phyloP scores from a whole-genome alignment of 345 rosid genomes.

The Eucalyptus dawsonii region DNA sequence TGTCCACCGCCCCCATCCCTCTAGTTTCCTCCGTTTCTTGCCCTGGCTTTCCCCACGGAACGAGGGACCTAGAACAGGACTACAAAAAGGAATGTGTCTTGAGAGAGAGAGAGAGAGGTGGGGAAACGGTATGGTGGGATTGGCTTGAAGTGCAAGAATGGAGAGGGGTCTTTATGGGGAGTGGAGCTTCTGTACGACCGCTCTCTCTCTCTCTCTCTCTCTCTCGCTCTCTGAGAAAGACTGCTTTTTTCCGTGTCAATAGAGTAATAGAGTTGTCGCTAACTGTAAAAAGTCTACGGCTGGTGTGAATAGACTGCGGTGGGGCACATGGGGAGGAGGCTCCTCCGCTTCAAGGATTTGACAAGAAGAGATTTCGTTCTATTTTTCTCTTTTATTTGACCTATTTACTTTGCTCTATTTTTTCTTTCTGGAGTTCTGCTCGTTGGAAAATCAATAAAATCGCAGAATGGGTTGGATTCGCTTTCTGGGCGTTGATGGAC shows the following conservation, averaged over 20 bases:
- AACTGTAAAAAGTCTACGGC: background rate
- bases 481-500: slow-evolving; percentile 9
- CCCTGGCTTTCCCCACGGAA: background rate
- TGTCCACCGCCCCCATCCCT: background rate
- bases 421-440: background rate
- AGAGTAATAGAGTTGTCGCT: background rate
- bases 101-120: background rate
- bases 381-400: background rate
- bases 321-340: background rate
- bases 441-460: background rate
- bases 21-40: background rate
- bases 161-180: background rate
- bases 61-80: background rate
- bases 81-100: background rate
- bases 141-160: slow-evolving; percentile 1
- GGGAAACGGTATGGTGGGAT: background rate
- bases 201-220: background rate
- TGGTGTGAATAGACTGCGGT: background rate
- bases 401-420: background rate
- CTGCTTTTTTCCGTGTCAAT: background rate
- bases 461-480: background rate
- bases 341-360: background rate
- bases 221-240: background rate
- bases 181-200: background rate
- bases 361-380: background rate